A percentile compares a stretch with the other conserved stretches of the same genome.
phyloP scores from a whole-genome alignment of 2,329 filamentous ascomycete species.

The Exophiala bonariae region DNA sequence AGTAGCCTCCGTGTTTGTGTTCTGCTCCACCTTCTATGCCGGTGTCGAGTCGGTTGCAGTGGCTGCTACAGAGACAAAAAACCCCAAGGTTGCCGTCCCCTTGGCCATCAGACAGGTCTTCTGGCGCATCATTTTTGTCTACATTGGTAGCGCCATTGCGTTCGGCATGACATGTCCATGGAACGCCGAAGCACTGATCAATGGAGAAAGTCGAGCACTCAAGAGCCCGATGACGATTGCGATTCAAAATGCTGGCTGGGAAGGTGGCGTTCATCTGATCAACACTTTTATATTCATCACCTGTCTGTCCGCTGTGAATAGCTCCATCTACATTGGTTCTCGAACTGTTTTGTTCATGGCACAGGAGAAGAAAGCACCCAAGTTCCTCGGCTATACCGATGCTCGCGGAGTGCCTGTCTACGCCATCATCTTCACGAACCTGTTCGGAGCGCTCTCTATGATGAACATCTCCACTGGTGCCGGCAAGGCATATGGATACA shows the following conservation, averaged over 20 bases:
- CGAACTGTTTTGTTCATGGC: conserved; percentile 76
- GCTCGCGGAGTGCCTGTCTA: conserved; percentile 34
- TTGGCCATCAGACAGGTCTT: conserved; percentile 42
- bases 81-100: conserved; percentile 48
- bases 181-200: conserved; percentile 64
- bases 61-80: conserved; percentile 48
- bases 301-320: conserved; percentile 71
- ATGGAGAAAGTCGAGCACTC: conserved; percentile 62
- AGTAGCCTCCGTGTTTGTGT: conserved; percentile 38
- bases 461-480: conserved; percentile 22
- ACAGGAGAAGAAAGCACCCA: conserved; percentile 69
- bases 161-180: conserved; percentile 73
- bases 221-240: conserved; percentile 74
- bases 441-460: conserved; percentile 22
- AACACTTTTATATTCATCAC: conserved; percentile 76
- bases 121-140: conserved; percentile 53
- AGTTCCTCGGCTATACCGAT: conserved; percentile 69
- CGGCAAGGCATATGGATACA: conserved; percentile 22
- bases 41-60: conserved; percentile 41
- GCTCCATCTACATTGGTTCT: conserved; percentile 70
- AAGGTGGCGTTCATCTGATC: conserved; percentile 72
- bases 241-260: conserved; percentile 71
- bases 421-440: conserved; percentile 23
- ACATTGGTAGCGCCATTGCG: conserved; percentile 72
- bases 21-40: conserved; percentile 39